Conservation (phyloP, 2,329 filamentous ascomycete genomes). For the Stemphylium lycopersici region DNA sequence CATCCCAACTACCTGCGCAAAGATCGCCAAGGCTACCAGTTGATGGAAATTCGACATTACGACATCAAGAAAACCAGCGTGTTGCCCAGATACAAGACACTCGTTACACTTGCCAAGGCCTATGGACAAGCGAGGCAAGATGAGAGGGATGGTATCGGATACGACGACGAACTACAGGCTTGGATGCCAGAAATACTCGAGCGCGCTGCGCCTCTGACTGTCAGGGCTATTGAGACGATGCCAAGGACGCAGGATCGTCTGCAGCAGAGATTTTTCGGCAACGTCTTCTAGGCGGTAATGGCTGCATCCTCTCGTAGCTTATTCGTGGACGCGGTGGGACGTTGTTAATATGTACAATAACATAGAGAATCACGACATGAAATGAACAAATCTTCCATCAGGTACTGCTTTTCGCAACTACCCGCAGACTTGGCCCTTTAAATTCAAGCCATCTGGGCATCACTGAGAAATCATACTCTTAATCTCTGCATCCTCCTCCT, state of each 20-base stretch:
- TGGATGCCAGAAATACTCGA: conserved; percentile 42
- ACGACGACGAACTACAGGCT: conserved; percentile 22
- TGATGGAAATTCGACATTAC: conserved; percentile 38
- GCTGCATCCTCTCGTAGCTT: background rate
- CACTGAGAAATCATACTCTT: no score
- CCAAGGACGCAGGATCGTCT: conserved; percentile 45
- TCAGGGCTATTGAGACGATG: conserved; percentile 54
- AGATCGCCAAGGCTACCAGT: conserved; percentile 29
- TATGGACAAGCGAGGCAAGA: conserved; percentile 43
- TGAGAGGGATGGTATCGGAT: conserved; percentile 41
- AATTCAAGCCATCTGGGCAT: no score
- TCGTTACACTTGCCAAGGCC: conserved; percentile 51
- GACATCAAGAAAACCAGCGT: conserved; percentile 33
- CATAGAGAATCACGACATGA: background rate
- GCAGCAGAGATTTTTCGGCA: conserved; percentile 36
- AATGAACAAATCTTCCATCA: background rate
- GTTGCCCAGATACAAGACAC: conserved; percentile 52
- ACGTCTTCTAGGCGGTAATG: conserved; percentile 1
- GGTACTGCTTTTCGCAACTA: no score
- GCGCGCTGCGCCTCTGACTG: conserved; percentile 46
- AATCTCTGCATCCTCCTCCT: no score
- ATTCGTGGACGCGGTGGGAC: no score
- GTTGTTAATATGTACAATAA: background rate
- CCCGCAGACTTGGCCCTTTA: no score
- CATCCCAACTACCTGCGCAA: conserved; percentile 31